These are phyloP conservation scores for Lentinus tigrinus DNA, from an alignment of 768 basidiomycete genomes.

Conservation along the genomic window DNA sequence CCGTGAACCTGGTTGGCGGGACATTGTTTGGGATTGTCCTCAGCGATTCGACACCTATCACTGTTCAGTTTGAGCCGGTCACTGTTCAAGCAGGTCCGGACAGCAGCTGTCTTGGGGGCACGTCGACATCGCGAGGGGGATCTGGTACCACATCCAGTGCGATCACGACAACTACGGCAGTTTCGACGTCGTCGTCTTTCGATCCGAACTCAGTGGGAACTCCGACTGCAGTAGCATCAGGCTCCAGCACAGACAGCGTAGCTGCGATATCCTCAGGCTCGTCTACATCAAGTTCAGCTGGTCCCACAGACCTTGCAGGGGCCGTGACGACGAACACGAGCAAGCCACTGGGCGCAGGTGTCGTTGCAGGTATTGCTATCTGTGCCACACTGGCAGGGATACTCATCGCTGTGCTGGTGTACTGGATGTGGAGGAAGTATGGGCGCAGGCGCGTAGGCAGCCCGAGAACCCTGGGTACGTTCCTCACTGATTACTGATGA, in stretches of 20 bases:
- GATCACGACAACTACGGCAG: too few relatives aligned
- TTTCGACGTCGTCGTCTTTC: too few relatives aligned
- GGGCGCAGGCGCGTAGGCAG: background rate
- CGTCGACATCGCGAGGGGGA: too few relatives aligned
- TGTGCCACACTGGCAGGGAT: background rate
- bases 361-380: background rate
- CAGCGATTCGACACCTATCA: background rate
- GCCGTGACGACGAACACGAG: background rate
- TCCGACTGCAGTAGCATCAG: too few relatives aligned
- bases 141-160: too few relatives aligned
- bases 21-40: background rate
- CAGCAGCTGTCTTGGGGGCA: background rate
- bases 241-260: background rate
- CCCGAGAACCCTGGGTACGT: background rate
- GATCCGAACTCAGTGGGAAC: too few relatives aligned
- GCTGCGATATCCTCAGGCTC: background rate
- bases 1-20: background rate
- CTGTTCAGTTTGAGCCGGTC: background rate
- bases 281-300: background rate
- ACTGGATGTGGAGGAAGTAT: background rate
- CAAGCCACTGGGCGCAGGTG: background rate
- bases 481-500: background rate
- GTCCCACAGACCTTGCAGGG: background rate
- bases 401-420: background rate
- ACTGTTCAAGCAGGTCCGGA: background rate